A percentile compares a stretch with the other conserved stretches of the same genome.
These are phyloP conservation scores for Aspergillus novofumigatus DNA, from an alignment of 2,329 filamentous ascomycete species.

Conservation along the genomic window DNA sequence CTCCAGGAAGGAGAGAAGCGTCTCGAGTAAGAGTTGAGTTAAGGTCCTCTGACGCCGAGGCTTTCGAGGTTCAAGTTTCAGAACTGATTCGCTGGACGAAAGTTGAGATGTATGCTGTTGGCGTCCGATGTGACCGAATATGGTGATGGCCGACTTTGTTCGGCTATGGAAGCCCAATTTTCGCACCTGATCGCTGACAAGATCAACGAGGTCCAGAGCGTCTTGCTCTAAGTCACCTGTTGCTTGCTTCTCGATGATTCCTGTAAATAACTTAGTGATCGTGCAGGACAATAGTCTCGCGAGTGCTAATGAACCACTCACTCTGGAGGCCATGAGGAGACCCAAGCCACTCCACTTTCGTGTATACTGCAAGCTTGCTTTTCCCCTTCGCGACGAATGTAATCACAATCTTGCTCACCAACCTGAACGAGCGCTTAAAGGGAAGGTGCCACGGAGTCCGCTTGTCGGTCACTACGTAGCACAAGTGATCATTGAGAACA, in stretches of 20 bases:
- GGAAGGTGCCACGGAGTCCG: constrained; percentile 79
- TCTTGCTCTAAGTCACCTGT: constrained; percentile 61
- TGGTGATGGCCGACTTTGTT: constrained; percentile 47
- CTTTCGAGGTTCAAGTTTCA: constrained; percentile 45
- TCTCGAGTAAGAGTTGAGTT: constrained; percentile 68
- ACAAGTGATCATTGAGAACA: constrained; percentile 70
- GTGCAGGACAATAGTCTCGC: not conserved
- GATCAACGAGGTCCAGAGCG: constrained; percentile 46
- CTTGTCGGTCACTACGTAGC: constrained; percentile 63
- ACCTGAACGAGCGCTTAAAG: constrained; percentile 69
- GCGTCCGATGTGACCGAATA: constrained; percentile 46
- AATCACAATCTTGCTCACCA: constrained; percentile 88
- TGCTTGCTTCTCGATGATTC: constrained; percentile 60
- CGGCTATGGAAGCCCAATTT: constrained; percentile 44
- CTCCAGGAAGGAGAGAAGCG: constrained; percentile 66
- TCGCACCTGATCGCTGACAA: constrained; percentile 48
- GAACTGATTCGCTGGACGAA: constrained; percentile 26
- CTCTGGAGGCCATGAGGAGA: constrained; percentile 50
- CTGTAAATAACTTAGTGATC: constrained; percentile 22
- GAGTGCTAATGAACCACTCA: constrained; percentile 19
- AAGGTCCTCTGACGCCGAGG: constrained; percentile 59
- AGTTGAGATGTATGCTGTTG: constrained; percentile 40
- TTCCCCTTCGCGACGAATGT: constrained; percentile 89
- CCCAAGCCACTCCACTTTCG: constrained; percentile 80
- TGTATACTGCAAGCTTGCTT: constrained; percentile 86